A percentile compares a stretch with the other conserved stretches of the same genome.
Evolutionary conservation across 306 rosid species (phyloP).

Genomic region (Medicago ruthenica): DNA sequence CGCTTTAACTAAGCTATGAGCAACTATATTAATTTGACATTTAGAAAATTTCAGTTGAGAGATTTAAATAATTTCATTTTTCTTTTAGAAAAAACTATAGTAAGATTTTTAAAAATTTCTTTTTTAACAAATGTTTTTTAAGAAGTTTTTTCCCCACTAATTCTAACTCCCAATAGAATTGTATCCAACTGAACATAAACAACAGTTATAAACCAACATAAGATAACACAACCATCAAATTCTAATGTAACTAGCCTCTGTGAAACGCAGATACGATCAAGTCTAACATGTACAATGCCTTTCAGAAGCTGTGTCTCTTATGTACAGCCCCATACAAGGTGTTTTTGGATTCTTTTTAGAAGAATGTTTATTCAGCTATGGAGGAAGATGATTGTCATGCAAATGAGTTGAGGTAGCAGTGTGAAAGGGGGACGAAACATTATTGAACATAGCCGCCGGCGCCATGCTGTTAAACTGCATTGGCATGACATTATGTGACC

Average conservation of each 20-base stretch:
- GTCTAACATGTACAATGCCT: background rate
- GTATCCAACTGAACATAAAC: background rate
- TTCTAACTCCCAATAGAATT: background rate
- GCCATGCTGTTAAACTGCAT: slow-evolving; percentile 59
- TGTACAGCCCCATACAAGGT: background rate
- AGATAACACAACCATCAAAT: slow-evolving; percentile 5
- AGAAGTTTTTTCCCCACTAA: background rate
- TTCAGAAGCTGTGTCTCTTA: too few species aligned
- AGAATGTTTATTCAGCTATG: slow-evolving; percentile 38
- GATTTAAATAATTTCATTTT: too few species aligned
- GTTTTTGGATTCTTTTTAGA: slow-evolving; percentile 21
- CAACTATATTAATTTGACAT: too few species aligned
- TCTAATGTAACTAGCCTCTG: slow-evolving; percentile 16
- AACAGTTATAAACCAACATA: background rate
- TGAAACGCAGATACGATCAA: slow-evolving; percentile 10
- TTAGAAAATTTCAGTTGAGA: too few species aligned
- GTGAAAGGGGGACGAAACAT: slow-evolving; percentile 49
- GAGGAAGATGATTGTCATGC: slow-evolving; percentile 58
- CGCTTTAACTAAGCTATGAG: too few species aligned
- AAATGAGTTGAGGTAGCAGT: slow-evolving; percentile 50
- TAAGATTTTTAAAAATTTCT: too few species aligned
- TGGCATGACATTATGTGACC: slow-evolving; percentile 48
- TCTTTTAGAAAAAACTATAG: too few species aligned
- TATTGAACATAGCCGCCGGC: slow-evolving; percentile 54
- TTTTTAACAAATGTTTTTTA: background rate